Evolutionary conservation across 306 rosid species (phyloP).

Genomic region (Purshia tridentata): DNA sequence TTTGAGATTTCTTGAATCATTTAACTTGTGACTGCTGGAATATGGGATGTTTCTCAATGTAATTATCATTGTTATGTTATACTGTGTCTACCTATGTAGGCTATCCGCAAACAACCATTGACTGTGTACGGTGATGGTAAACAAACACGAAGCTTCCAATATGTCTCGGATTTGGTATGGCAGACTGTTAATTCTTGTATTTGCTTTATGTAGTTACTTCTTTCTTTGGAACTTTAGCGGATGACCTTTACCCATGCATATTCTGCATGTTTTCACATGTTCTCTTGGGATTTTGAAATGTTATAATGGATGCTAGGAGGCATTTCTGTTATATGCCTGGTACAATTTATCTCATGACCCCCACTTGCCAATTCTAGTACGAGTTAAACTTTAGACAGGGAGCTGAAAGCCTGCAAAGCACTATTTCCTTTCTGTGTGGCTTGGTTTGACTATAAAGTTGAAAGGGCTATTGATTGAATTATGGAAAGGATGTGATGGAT

Average conservation of each 20-base stretch:
- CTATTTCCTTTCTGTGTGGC: background rate
- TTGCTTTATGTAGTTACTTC: background rate
- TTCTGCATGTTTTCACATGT: background rate
- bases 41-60: conserved; percentile 6
- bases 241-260: background rate
- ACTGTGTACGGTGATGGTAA: conserved; percentile 96
- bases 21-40: background rate
- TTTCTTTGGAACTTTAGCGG: background rate
- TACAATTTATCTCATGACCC: conserved; percentile 11
- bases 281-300: background rate
- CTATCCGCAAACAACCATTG: conserved; percentile 85
- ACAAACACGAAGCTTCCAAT: conserved; percentile 98
- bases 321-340: background rate
- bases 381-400: conserved; percentile 12
- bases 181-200: background rate
- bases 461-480: background rate
- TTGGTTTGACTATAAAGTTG: background rate
- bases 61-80: background rate
- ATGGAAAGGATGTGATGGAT: background rate
- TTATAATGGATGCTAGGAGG: background rate
- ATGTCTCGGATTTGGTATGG: conserved; percentile 90
- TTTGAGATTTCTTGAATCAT: background rate
- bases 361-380: conserved; percentile 17
- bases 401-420: background rate
- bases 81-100: conserved; percentile 44